Evolutionary conservation across 2,329 filamentous ascomycete species (phyloP), one percentile per base, ranked within the genome.

Genomic region (Elsinoe australis): DNA sequence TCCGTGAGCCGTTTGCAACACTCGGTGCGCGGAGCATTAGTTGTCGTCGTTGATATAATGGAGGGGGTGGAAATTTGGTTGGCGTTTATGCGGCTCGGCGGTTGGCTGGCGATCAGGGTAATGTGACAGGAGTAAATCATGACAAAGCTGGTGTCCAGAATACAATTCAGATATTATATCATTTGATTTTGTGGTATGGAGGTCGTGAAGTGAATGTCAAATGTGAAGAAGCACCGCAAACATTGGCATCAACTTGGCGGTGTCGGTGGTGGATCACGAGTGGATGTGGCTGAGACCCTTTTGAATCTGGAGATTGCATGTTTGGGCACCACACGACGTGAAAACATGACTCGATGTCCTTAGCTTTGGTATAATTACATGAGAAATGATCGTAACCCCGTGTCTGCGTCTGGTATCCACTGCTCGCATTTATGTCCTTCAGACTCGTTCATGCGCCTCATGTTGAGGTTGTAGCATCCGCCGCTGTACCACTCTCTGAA

Each of bases 401-500:
- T n/a, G n/a, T n/a, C n/a, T n/a, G n/a, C n/a, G n/a, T n/a, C n/a
- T n/a, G n/a, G n/a, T n/a, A n/a, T n/a, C n/a, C n/a, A n/a, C n/a
- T n/a, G n/a, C n/a, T n/a, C n/a, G n/a, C n/a, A n/a, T n/a, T n/a
- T n/a, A n/a, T n/a, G n/a, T n/a, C n/a, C n/a, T n/a, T n/a, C n/a
- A n/a, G 15, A 36, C 5, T 36, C 7, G 15, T n/a, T 15, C 33
- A 19, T 36, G 14, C 18, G 12, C 22, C 41, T 12, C 26, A 12
- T 48, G 14, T 38, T 14, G 45, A 7, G 15, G 44, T 15, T 10
- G 48, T 47, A 21, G 52, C 51, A 17, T 36, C 51, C 41, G 46
- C 53, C 47, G 38, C 46, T 45, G 5, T 39, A 35, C 45, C 45
- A 36, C 45, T 48, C 33, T 38, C 45, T 14, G 33, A 38, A 15